Evolutionary conservation across 345 rosid genomes (phyloP).

Genomic region (Trapa incisa): DNA sequence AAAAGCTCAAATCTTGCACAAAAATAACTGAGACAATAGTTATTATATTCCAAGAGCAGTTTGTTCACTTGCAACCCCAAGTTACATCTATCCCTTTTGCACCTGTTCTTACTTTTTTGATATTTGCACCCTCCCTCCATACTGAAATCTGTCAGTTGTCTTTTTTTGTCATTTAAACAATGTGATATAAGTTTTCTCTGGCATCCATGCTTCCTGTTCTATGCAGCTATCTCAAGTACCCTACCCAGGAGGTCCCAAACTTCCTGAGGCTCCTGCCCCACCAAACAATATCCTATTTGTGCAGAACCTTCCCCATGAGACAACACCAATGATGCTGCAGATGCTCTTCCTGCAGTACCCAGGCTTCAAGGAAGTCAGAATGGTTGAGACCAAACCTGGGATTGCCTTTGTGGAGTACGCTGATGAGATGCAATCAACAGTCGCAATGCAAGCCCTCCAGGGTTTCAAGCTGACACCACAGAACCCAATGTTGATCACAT

Average conservation of each 20-base stretch:
- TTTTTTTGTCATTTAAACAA: background rate
- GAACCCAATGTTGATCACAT: constrained; percentile 67
- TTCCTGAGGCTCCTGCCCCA: constrained; percentile 85
- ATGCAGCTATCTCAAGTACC: constrained; percentile 79
- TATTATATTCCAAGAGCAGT: background rate
- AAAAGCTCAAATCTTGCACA: background rate
- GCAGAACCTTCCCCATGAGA: constrained; percentile 83
- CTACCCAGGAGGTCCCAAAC: constrained; percentile 57
- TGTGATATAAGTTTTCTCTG: background rate
- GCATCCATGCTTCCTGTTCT: constrained; percentile 5
- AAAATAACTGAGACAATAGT: background rate
- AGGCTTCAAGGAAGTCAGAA: constrained; percentile 92
- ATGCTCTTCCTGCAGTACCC: constrained; percentile 56
- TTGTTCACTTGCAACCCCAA: background rate
- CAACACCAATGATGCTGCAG: constrained; percentile 73
- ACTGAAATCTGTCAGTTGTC: background rate
- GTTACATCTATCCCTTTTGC: background rate
- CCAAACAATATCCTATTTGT: constrained; percentile 88
- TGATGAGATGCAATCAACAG: constrained; percentile 80
- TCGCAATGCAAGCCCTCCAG: constrained; percentile 81
- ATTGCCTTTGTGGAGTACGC: constrained; percentile 88
- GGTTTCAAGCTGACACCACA: constrained; percentile 57
- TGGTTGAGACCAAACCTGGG: constrained; percentile 94
- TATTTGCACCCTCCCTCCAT: background rate
- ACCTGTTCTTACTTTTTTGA: background rate